These are phyloP conservation scores for Fraxinus sp. DNA, from an alignment of 305 asterid genomes.

Conservation along the genomic window DNA sequence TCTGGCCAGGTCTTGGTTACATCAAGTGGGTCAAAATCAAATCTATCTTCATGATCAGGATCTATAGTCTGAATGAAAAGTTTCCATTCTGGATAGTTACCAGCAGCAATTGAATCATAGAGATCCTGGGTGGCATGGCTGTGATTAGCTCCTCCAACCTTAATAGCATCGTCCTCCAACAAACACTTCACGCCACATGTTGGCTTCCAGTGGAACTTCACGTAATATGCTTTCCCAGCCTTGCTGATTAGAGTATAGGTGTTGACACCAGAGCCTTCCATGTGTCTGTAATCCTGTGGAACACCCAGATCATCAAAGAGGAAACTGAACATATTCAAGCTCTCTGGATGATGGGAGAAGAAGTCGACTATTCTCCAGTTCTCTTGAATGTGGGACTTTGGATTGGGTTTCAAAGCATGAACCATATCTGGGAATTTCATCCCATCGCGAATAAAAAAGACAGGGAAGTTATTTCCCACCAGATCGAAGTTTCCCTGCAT, in stretches of 20 bases:
- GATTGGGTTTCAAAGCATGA: constrained; percentile 89
- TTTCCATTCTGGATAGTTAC: constrained; percentile 96
- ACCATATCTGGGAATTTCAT: constrained; percentile 89
- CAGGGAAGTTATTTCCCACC: constrained; percentile 96
- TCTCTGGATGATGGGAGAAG: constrained; percentile 91
- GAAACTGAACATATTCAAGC: constrained; percentile 75
- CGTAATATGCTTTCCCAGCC: constrained; percentile 76
- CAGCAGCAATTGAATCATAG: constrained; percentile 79
- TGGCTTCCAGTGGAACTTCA: constrained; percentile 98
- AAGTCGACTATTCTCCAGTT: constrained; percentile 87
- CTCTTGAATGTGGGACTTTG: constrained; percentile 91
- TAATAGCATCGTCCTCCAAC: constrained; percentile 70
- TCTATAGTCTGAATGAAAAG: constrained; percentile 84
- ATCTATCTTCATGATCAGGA: constrained; percentile 76
- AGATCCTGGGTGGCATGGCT: constrained; percentile 98
- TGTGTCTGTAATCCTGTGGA: constrained; percentile 92
- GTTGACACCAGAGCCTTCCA: constrained; percentile 91
- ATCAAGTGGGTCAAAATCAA: constrained; percentile 92
- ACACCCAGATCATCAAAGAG: constrained; percentile 82
- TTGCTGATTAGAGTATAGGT: constrained; percentile 80
- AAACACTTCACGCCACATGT: constrained; percentile 91
- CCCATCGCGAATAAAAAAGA: constrained; percentile 87
- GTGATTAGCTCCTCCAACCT: constrained; percentile 82
- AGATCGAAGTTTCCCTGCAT: constrained; percentile 84
- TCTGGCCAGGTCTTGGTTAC: constrained; percentile 94